Evolutionary conservation across 2,329 filamentous ascomycete species (phyloP), one percentile per base, ranked within the genome.

Genomic region (Cryoendolithus antarcticus): DNA sequence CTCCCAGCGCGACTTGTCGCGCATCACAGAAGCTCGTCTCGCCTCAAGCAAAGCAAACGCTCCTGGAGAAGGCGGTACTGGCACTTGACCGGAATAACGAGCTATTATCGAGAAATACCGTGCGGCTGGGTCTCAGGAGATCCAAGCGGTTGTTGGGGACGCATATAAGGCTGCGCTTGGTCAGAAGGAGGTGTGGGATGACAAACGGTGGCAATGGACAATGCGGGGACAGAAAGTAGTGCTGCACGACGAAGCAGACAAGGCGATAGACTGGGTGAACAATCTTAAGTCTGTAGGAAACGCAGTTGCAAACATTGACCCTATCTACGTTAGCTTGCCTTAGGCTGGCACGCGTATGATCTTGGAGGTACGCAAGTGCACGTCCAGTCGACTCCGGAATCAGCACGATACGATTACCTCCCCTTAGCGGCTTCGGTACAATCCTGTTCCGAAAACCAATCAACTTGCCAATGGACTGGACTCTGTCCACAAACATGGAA

Each of bases 361-460:
- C 12, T 49, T 61, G 4, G 48, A 57, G 38, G 59, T 55, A 37
- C n/a, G 12, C 21, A n/a, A n/a, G n/a, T n/a, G n/a, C n/a, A n/a
- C n/a, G n/a, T n/a, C n/a, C n/a, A n/a, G n/a, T n/a, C 24, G 30
- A 19, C 30, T 37, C 4, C 0, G 74, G 73, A 1, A 73, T 42
- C 0, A 77, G 71, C 0, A 75, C 60, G 0, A 82, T 58, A 1
- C 47, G 41, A n/a, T 70, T 66, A 0, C 67, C 62, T n/a, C n/a
- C n/a, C n/a, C n/a, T 10, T 5, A n/a, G n/a, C n/a, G 27, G 32
- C 9, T 34, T 44, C 2, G 80, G 54, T 1, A 82, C 66, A 3
- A 80, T 55, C 51, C 72, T 80, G 51, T 70, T 77, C 2, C 57
- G 41, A 1, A 82, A 59, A 0, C 79, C 78, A 41, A 81, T 71